phyloP scores from a whole-genome alignment of 1,284 basidiomycete genomes.

The Ganoderma sp. region DNA sequence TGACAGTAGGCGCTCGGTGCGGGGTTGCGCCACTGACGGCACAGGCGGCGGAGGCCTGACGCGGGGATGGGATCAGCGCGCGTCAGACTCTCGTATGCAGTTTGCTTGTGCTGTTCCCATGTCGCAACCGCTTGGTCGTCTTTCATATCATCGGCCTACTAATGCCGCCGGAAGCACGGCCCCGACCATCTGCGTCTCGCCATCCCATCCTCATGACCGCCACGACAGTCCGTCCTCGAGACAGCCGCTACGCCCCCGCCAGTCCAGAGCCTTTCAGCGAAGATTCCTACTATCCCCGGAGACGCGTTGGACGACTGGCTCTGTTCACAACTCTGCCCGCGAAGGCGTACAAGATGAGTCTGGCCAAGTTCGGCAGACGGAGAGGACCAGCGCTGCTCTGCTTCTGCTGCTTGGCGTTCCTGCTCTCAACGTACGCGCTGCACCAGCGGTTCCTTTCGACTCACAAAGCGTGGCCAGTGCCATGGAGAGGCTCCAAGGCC shows the following conservation, averaged over 20 bases:
- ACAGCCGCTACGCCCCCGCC: slow-evolving; percentile 44
- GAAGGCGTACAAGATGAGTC: slow-evolving; percentile 61
- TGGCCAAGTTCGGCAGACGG: slow-evolving; percentile 64
- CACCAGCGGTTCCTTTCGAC: slow-evolving; percentile 60
- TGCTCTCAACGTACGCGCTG: slow-evolving; percentile 64
- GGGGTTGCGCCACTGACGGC: no score
- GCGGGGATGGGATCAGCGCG: no score
- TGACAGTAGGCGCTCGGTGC: no score
- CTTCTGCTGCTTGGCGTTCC: slow-evolving; percentile 52
- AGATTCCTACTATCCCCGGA: slow-evolving; percentile 35
- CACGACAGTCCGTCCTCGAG: slow-evolving; percentile 7
- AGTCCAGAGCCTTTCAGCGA: slow-evolving; percentile 61
- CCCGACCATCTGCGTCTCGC: slow-evolving; percentile 19
- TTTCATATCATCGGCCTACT: no score
- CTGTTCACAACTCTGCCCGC: slow-evolving; percentile 58
- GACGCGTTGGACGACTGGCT: slow-evolving; percentile 21
- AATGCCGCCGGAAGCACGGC: slow-evolving; percentile 14
- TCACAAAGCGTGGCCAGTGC: slow-evolving; percentile 71
- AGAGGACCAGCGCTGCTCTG: slow-evolving; percentile 57
- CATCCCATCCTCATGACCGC: slow-evolving; percentile 9
- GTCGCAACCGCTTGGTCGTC: no score
- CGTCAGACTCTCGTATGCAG: no score
- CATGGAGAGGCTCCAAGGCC: slow-evolving; percentile 69
- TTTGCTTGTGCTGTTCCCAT: no score
- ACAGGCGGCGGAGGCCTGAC: no score